phyloP scores from a whole-genome alignment of 2,329 filamentous ascomycete genomes.

The Ceratocystis colombiana region DNA sequence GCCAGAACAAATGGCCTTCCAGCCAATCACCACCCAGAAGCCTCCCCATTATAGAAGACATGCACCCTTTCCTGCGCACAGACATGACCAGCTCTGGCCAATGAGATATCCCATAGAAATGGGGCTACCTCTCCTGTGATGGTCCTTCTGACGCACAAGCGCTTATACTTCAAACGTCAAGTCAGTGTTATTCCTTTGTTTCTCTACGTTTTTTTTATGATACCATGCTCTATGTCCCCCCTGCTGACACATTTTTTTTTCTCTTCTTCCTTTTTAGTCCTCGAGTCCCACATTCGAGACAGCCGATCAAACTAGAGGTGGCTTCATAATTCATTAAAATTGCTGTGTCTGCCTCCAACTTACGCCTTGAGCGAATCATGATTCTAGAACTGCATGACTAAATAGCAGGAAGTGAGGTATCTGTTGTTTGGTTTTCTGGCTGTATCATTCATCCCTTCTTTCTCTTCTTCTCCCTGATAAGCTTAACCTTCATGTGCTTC shows the following conservation, averaged over 20 bases:
- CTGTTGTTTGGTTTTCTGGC: not conserved
- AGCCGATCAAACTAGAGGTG: not conserved
- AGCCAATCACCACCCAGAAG: constrained; percentile 9
- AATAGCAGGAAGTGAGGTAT: not conserved
- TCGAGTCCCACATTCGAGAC: constrained; percentile 6
- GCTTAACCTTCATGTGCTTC: not conserved
- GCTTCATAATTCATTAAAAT: not conserved
- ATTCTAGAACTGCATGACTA: not conserved
- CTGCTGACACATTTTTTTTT: not conserved
- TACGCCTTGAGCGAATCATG: not conserved
- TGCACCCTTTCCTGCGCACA: not conserved
- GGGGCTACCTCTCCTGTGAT: not conserved
- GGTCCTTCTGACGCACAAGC: not conserved
- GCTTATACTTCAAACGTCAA: constrained; percentile 6
- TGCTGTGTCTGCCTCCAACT: not conserved
- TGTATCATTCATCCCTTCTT: not conserved
- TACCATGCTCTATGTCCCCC: too few relatives aligned
- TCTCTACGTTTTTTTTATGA: not conserved
- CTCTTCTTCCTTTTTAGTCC: not conserved
- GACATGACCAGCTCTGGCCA: not conserved
- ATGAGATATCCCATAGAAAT: not conserved
- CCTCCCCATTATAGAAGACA: not conserved
- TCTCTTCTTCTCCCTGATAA: not conserved
- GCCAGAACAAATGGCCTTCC: not conserved
- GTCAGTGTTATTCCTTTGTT: not conserved